phyloP scores from a whole-genome alignment of 2,329 filamentous ascomycete genomes.

The Penicillium hordei region DNA sequence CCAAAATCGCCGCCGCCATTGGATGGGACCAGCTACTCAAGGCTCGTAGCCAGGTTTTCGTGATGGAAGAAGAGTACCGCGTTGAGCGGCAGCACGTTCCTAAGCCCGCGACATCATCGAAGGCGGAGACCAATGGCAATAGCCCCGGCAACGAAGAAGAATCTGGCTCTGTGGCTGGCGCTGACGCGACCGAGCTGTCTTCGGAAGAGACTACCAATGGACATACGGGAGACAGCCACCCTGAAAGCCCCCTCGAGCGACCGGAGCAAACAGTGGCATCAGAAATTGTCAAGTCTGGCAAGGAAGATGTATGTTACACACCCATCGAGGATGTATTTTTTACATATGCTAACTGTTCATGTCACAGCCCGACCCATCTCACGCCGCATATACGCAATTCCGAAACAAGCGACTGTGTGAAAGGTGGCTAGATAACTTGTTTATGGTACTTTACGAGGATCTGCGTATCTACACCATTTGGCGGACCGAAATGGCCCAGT shows the following conservation, averaged over 20 bases:
- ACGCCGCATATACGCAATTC: slow-evolving; percentile 80
- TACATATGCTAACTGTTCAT: slow-evolving; percentile 18
- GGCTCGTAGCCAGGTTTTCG: slow-evolving; percentile 94
- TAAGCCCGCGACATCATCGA: slow-evolving; percentile 74
- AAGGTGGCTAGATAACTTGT: slow-evolving; percentile 95
- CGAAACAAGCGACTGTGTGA: slow-evolving; percentile 97
- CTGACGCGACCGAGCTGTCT: slow-evolving; percentile 21
- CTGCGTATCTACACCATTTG: slow-evolving; percentile 98
- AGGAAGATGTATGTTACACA: slow-evolving; percentile 60
- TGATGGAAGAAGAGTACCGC: slow-evolving; percentile 99
- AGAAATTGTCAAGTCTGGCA: slow-evolving; percentile 72
- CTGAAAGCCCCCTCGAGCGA: slow-evolving; percentile 63
- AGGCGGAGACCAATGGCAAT: slow-evolving; percentile 40
- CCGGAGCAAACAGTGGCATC: slow-evolving; percentile 77
- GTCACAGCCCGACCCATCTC: slow-evolving; percentile 59
- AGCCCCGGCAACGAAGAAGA: slow-evolving; percentile 27
- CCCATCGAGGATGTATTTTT: not conserved
- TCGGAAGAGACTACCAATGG: slow-evolving; percentile 34
- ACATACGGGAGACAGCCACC: slow-evolving; percentile 26
- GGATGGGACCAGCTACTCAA: slow-evolving; percentile 96
- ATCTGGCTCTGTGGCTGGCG: slow-evolving; percentile 26
- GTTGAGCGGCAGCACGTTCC: slow-evolving; percentile 62
- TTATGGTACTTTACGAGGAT: slow-evolving; percentile 99
- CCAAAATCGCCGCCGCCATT: slow-evolving; percentile 93
- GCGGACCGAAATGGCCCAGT: slow-evolving; percentile 97